phyloP scores from a whole-genome alignment of 2,329 filamentous ascomycete genomes.

The Aspergillus ibericus region DNA sequence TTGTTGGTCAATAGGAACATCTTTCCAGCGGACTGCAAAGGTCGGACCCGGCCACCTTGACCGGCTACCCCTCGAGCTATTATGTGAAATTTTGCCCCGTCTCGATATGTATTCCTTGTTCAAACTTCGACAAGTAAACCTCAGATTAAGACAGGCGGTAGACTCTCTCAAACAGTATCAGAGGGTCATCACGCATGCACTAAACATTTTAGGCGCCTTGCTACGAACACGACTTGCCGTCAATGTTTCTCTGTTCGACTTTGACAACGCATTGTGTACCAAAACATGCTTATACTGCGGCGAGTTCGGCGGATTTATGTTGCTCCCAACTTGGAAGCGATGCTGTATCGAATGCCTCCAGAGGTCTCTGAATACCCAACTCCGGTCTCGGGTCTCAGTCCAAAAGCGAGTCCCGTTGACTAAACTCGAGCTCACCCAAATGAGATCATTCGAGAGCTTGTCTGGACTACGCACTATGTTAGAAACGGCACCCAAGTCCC shows the following conservation, averaged over 20 bases:
- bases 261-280: constrained; percentile 14
- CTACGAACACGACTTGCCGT: constrained; percentile 16
- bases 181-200: constrained; percentile 11
- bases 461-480: constrained; percentile 18
- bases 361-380: constrained; percentile 11
- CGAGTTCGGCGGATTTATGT: neutral
- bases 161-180: constrained; percentile 17
- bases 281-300: constrained; percentile 1
- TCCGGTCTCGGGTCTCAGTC: constrained; percentile 14
- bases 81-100: neutral
- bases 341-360: constrained; percentile 17
- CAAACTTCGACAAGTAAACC: constrained; percentile 16
- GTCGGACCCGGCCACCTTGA: neutral
- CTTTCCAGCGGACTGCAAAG: neutral
- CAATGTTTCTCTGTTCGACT: constrained; percentile 14
- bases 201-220: constrained; percentile 18
- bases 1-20: neutral
- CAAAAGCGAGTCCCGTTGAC: constrained; percentile 11
- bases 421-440: constrained; percentile 8
- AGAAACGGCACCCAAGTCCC: constrained; percentile 12
- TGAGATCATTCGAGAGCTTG: constrained; percentile 14
- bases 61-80: neutral
- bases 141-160: constrained; percentile 14
- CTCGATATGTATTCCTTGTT: neutral
- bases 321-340: neutral